phyloP scores from a whole-genome alignment of 495 filamentous ascomycete genomes.

The Podospora bellae-mahoneyi region DNA sequence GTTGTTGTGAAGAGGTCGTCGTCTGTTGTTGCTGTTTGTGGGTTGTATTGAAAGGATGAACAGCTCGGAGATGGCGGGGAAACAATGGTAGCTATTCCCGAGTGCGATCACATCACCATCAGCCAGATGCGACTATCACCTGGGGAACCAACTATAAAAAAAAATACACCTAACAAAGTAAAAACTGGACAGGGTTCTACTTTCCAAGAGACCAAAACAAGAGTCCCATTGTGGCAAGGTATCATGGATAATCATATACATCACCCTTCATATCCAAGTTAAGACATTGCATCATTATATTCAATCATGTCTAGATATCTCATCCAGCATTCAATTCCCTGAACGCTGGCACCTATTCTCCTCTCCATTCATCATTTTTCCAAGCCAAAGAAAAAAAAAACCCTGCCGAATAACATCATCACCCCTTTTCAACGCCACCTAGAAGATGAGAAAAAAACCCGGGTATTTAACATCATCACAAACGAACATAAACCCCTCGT shows the following conservation, averaged over 20 bases:
- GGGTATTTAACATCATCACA: background rate
- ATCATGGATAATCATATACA: background rate
- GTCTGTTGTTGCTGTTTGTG: too few relatives aligned
- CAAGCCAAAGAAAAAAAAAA: background rate
- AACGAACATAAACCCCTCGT: background rate
- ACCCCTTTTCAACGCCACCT: conserved; percentile 4
- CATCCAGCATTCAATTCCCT: background rate
- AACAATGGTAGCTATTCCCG: background rate
- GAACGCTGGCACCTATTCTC: background rate
- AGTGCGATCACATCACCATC: background rate
- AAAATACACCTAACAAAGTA: too few relatives aligned
- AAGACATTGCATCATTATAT: background rate
- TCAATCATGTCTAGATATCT: background rate
- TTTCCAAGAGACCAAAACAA: background rate
- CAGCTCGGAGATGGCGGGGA: background rate
- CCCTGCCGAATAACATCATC: background rate
- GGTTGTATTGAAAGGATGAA: background rate
- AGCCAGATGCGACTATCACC: background rate
- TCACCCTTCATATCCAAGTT: background rate
- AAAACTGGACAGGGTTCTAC: too few relatives aligned
- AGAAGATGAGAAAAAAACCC: background rate
- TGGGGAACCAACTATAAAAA: too few relatives aligned
- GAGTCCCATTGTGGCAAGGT: background rate
- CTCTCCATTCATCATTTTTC: background rate
- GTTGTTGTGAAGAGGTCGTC: too few relatives aligned